Evolutionary conservation across 768 basidiomycete species (phyloP), one percentile per base, ranked within the genome.

Genomic region (Daedaleopsis nitida): DNA sequence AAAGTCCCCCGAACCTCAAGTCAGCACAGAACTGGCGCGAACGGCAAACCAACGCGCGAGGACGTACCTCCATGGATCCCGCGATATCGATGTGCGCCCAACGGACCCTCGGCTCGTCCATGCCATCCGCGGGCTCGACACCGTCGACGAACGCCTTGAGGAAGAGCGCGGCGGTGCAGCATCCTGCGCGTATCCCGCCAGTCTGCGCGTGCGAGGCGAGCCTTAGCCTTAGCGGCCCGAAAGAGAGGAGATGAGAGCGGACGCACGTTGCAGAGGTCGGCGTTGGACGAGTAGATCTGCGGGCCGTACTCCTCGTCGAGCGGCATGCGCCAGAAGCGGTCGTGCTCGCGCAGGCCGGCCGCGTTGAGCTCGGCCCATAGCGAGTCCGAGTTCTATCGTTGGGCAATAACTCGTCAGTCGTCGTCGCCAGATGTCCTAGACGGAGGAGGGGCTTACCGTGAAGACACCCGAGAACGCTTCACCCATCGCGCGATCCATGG

Each of bases 51-150:
- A 10, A 17, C 11, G 17, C 3, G 10, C 45, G 27, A 79, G 55
- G 1, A 58, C 62, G 49, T 24, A 85, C 84, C 75, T 92, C 89
- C 89, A 91, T 91, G 17, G 82, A 75, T 14, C 89, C 87, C 12
- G 86, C 92, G 59, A 94, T 94, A 68, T 96, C 94, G 45, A 94
- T 74, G 72, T 95, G 94, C 0, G 93, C 94, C 92, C 93, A 96
- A 62, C 85, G 84, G 65, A 92, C 74, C 13, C 76, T 72, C 6
- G 84, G 78, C 32, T 67, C 67, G 14, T 79, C 80, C 58, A 80
- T 68, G 47, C 83, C 86, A 13, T 84, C 80, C 68, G 83, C 81
- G 1, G 80, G 76, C 68, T 91, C 88, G 58, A 87, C 84, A 4
- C 90, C 91, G 24, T 89, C 81, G 1, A 89, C 89, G 66, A 93